These are phyloP conservation scores for Rhizopogon vinicolor DNA, from an alignment of 768 basidiomycete genomes.

Conservation along the genomic window DNA sequence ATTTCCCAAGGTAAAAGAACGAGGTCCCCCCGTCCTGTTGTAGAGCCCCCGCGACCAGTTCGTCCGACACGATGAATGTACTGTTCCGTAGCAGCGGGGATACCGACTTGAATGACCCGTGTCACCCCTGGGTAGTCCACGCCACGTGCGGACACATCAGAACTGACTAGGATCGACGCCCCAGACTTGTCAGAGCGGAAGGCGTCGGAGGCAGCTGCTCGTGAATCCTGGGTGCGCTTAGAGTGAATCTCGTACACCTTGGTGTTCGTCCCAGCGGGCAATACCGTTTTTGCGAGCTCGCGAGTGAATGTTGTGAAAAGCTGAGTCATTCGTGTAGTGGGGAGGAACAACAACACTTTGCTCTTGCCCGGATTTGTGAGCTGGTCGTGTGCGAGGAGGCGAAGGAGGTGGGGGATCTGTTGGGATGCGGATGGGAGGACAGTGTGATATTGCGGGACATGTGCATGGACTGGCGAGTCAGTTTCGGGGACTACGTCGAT, in stretches of 20 bases:
- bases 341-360: conserved; percentile 80
- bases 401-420: conserved; percentile 75
- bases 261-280: conserved; percentile 51
- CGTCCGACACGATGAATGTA: conserved; percentile 87
- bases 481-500: conserved; percentile 68
- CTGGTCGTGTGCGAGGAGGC: conserved; percentile 86
- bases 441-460: conserved; percentile 82
- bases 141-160: conserved; percentile 86
- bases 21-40: conserved; percentile 68
- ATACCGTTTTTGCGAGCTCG: conserved; percentile 34
- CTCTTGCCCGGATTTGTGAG: conserved; percentile 58
- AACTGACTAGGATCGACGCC: conserved; percentile 69
- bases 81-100: conserved; percentile 62
- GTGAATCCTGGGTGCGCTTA: conserved; percentile 55
- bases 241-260: conserved; percentile 80
- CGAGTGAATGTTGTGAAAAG: conserved; percentile 64
- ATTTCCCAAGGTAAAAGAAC: conserved; percentile 78
- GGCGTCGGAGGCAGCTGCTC: conserved; percentile 49
- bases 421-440: conserved; percentile 58
- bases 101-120: conserved; percentile 87
- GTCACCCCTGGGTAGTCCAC: conserved; percentile 89
- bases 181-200: conserved; percentile 43
- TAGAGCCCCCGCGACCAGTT: conserved; percentile 65
- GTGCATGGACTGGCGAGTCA: conserved; percentile 53
- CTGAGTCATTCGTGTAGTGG: conserved; percentile 82